These are phyloP conservation scores for Fusarium phyllophilum DNA, from an alignment of 2,329 filamentous ascomycete species.

Conservation along the genomic window DNA sequence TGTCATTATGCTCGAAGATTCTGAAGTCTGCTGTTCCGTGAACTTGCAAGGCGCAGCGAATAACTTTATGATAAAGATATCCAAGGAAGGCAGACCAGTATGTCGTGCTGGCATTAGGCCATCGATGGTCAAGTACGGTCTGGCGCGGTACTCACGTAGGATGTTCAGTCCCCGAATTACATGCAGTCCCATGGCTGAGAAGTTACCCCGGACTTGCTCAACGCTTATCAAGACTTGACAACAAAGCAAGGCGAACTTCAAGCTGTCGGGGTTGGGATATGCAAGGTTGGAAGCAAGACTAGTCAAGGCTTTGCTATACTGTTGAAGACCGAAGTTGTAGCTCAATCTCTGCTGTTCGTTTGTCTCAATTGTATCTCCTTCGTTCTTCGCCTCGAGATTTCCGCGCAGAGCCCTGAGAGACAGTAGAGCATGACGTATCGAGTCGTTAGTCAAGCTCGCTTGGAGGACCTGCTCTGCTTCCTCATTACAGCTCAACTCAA, in stretches of 20 bases:
- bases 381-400: conserved; percentile 50
- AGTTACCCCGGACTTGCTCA: conserved; percentile 55
- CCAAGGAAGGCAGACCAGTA: conserved; percentile 51
- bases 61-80: conserved; percentile 56
- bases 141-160: conserved; percentile 53
- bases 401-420: conserved; percentile 54
- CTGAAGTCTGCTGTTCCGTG: conserved; percentile 43
- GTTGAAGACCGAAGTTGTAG: conserved; percentile 53
- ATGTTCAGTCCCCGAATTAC: conserved; percentile 56
- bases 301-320: conserved; percentile 55
- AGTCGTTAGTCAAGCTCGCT: conserved; percentile 50
- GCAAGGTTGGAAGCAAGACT: conserved; percentile 54
- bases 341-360: conserved; percentile 43
- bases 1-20: conserved; percentile 21
- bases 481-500: conserved; percentile 50
- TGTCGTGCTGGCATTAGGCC: conserved; percentile 48
- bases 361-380: conserved; percentile 38
- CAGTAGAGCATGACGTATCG: conserved; percentile 52
- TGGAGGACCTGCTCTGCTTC: conserved; percentile 54
- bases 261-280: conserved; percentile 41
- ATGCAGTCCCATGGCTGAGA: conserved; percentile 54
- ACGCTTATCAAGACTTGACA: conserved; percentile 60
- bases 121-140: conserved; percentile 47
- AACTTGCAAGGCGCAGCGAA: conserved; percentile 56
- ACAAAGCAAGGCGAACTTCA: conserved; percentile 56